Evolutionary conservation across 139 green algal genomes (phyloP), one percentile per base, ranked within the genome.

Genomic region (Chlamydomonas applanata): DNA sequence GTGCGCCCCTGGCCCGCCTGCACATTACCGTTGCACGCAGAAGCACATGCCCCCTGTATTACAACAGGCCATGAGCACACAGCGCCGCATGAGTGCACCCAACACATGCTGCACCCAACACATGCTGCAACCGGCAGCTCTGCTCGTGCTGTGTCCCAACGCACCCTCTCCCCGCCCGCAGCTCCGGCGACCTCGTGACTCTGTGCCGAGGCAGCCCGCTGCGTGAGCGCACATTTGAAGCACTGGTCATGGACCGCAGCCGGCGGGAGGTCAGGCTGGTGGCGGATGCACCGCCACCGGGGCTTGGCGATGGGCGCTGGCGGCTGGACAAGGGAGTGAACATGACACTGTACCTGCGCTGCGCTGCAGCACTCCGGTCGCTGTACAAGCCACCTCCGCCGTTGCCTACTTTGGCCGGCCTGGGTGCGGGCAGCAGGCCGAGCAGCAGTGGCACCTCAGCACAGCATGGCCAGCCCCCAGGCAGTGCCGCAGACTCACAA

Each of bases 241-340:
- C 33, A 1, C 40, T 72, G 54, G 71, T 82, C 40, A 30, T 82
- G 65, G 77, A 82, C 54, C 32, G 46, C 13, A 44, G 54, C 25
- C 65, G 77, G n/a, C 30, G 54, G 54, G 77, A 82, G 64, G 30
- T 82, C 24, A 63, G 71, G 44, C 24, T 82, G 63, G 71, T 82
- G 30, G 40, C 34, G 40, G 71, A 78, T n/a, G 4, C 5, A 0
- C 54, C 49, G 30, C 77, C 77, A 2, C 27, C 54, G 4, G 71
- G 45, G 7, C 30, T 82, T 14, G 22, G 1, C 4, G 32, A 67
- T 14, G 77, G 77, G 9, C 1, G 35, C 17, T 82, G 77, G 77
- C 65, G 77, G 77, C 4, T 85, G 34, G 80, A 85, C 61, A 68
- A 78, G 36, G 80, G 80, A 9, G 80, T 74, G 16, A 82, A 85